Percentiles rank a stretch among this genome's conserved stretches.
These are phyloP conservation scores for Eudorina sp. DNA, from an alignment of 139 green algal species.

Conservation along the genomic window DNA sequence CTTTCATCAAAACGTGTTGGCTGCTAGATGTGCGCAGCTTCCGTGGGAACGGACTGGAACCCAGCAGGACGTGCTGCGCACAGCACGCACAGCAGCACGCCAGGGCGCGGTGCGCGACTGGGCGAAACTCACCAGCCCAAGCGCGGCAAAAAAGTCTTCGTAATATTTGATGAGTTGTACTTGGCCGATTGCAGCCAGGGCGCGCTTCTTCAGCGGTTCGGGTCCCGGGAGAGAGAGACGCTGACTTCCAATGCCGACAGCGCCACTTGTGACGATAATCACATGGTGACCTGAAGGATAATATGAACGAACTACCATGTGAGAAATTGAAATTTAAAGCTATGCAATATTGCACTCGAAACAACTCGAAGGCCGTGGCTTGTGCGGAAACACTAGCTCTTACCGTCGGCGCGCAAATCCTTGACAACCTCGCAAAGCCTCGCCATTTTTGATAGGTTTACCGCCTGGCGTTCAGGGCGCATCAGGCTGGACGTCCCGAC, in stretches of 20 bases:
- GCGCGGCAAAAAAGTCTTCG: conserved; percentile 87
- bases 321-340: too few species aligned
- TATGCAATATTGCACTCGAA: too few species aligned
- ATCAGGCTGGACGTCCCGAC: conserved; percentile 91
- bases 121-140: conserved; percentile 86
- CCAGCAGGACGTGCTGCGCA: too few species aligned
- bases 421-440: conserved; percentile 81
- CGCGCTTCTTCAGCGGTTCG: conserved; percentile 92
- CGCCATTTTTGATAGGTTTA: conserved; percentile 86
- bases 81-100: too few species aligned
- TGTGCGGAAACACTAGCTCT: too few species aligned
- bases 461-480: conserved; percentile 71
- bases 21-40: too few species aligned
- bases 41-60: too few species aligned
- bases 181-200: conserved; percentile 90
- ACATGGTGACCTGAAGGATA: conserved; percentile 84
- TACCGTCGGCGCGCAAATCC: conserved; percentile 69
- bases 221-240: too few species aligned
- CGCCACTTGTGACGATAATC: conserved; percentile 91
- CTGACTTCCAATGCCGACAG: conserved; percentile 91
- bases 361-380: too few species aligned
- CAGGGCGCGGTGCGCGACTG: too few species aligned
- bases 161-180: conserved; percentile 95
- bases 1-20: too few species aligned
- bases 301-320: too few species aligned